These are phyloP conservation scores for Conticribra guillardii DNA, from an alignment of 108 stramenopile species.

Conservation along the genomic window DNA sequence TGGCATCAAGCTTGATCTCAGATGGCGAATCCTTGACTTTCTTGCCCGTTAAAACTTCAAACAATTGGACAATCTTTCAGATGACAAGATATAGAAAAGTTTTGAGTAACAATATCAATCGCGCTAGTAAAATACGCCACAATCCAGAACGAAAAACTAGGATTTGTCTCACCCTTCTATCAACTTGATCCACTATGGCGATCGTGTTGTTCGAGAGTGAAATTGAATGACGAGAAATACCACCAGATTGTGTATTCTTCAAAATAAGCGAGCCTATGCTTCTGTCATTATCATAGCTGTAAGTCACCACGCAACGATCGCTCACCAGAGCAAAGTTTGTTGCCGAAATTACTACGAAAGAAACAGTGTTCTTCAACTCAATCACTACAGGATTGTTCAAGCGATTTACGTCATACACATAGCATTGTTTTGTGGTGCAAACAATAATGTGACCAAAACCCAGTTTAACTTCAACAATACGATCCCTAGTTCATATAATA, in stretches of 20 bases:
- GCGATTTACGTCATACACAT: slow-evolving; percentile 52
- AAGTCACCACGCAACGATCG: neutral
- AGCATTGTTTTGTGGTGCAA: slow-evolving; percentile 60
- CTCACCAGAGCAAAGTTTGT: slow-evolving; percentile 35
- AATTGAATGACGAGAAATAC: neutral
- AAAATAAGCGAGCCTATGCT: neutral
- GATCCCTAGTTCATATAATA: slow-evolving; percentile 40
- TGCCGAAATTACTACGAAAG: slow-evolving; percentile 51
- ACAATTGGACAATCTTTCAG: neutral
- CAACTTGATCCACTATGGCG: no score
- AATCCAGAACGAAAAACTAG: no score
- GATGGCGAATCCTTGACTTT: neutral
- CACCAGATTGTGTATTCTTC: neutral
- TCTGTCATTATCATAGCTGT: neutral
- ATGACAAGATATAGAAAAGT: neutral
- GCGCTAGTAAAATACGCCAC: neutral
- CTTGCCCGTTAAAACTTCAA: neutral
- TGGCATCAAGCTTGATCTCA: neutral
- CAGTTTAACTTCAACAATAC: slow-evolving; percentile 61
- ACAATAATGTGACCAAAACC: slow-evolving; percentile 63
- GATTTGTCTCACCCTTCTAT: no score
- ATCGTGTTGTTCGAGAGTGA: no score
- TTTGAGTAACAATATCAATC: neutral
- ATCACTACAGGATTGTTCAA: slow-evolving; percentile 63
- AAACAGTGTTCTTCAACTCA: slow-evolving; percentile 31